Evolutionary conservation across 768 basidiomycete genomes (phyloP), one percentile per base, ranked within the genome.

Genomic region (Pulveroboletus sp.): DNA sequence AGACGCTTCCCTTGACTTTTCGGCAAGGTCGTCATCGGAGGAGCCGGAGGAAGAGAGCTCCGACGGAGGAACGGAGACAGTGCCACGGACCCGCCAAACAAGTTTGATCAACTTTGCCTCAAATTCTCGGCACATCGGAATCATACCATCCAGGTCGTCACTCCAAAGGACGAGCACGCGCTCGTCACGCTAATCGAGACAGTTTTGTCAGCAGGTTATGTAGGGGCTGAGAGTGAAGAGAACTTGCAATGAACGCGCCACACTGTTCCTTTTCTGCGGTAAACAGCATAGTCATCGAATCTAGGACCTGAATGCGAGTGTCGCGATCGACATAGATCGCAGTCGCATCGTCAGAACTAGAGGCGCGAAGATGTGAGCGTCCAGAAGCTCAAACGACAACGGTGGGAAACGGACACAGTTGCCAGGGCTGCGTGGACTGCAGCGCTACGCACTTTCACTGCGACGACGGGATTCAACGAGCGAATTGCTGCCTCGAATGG

Each of bases 221-320:
- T 26, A 28, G 30, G 3, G 24, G 42, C 14, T 26, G 14, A 49
- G 2, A 43, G 30, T 42, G 40, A 75, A 41, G 31, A 10, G 21
- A 30, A 37, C 26, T 79, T 65, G 86, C 88, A 46, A 92, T 77
- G 64, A 94, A 94, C 11, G 92, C 92, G 17, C 84, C 92, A 43
- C 86, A 91, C 60, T 93, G 91, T 63, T 93, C 91, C 71, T 93
- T 93, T 63, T 93, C 88, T 7, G 90, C 90, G 36, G 78, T 76
- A 6, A 85, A 80, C 37, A 94, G 72, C 49, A 79, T 75, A 46
- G 64, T 60, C 57, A 93, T 81, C 14, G 79, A 79, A 51, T 89
- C 85, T 24, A 94, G 66, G 49, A 94, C 82, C 68, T 94, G 92
- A 46, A 94, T 93, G 6, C 89, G 85, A 1, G 90, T 93, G 63